Percentiles rank a stretch among this genome's conserved stretches.
Evolutionary conservation across 2,329 filamentous ascomycete species (phyloP).

Genomic region (Penicillium sp.): DNA sequence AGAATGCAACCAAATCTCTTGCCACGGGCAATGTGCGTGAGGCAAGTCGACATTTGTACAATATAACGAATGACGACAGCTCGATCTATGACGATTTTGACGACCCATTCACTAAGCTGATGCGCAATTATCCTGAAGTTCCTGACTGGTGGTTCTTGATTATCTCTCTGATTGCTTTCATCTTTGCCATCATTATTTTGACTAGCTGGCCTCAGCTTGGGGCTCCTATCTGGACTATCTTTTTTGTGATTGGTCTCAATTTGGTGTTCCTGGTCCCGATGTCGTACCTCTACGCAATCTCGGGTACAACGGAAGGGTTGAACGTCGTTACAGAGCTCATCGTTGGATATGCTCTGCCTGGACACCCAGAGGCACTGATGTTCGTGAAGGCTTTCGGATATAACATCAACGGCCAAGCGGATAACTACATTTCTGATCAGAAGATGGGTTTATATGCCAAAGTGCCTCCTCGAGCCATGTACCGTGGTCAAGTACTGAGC

Average conservation of each 20-base stretch:
- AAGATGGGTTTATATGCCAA: neutral
- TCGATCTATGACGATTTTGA: neutral
- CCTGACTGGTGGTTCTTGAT: neutral
- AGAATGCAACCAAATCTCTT: neutral
- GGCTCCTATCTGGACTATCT: neutral
- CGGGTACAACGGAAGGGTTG: neutral
- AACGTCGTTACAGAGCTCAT: neutral
- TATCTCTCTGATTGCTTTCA: neutral
- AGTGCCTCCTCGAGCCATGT: neutral
- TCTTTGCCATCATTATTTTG: neutral
- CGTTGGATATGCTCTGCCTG: neutral
- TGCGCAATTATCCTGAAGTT: neutral
- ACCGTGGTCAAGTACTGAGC: neutral
- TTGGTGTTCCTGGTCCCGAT: neutral
- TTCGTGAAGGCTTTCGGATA: neutral
- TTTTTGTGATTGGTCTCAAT: neutral
- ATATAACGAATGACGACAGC: neutral
- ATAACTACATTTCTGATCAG: neutral
- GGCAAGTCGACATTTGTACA: neutral
- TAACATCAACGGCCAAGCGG: neutral
- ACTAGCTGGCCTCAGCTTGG: neutral
- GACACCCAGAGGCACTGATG: neutral
- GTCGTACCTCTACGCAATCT: neutral
- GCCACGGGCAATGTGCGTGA: neutral
- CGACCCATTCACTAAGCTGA: neutral